A percentile compares a stretch with the other conserved stretches of the same genome.
These are phyloP conservation scores for Pseudoperonospora humuli DNA, from an alignment of 352 stramenopile species.

Conservation along the genomic window DNA sequence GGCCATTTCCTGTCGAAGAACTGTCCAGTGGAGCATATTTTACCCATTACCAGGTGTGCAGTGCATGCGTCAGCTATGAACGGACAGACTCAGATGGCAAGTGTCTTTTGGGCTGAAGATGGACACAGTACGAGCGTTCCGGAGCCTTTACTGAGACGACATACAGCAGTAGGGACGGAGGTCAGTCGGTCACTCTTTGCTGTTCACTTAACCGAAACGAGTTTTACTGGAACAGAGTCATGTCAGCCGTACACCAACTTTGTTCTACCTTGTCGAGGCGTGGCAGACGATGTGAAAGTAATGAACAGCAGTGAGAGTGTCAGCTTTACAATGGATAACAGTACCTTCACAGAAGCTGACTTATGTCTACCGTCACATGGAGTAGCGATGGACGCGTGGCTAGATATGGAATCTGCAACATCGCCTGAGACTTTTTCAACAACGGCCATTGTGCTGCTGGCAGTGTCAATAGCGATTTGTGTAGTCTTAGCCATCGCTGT, in stretches of 20 bases:
- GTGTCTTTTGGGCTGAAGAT: conserved; percentile 59
- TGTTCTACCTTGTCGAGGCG: conserved; percentile 57
- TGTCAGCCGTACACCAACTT: conserved; percentile 47
- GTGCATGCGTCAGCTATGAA: conserved; percentile 31
- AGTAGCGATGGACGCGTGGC: conserved; percentile 51
- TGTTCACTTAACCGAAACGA: conserved; percentile 39
- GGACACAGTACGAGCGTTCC: conserved; percentile 40
- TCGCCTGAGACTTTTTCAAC: conserved; percentile 42
- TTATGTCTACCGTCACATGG: conserved; percentile 31
- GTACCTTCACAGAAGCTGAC: conserved; percentile 30
- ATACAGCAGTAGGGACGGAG: conserved; percentile 21
- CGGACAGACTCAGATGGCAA: conserved; percentile 18
- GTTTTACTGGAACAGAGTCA: conserved; percentile 38
- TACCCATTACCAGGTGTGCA: conserved; percentile 34
- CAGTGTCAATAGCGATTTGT: conserved; percentile 30
- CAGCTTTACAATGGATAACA: conserved; percentile 11
- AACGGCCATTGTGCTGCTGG: conserved; percentile 39
- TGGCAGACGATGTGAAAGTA: conserved; percentile 19
- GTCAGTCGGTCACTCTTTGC: conserved; percentile 38
- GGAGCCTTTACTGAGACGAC: conserved; percentile 40
- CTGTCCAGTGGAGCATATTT: conserved; percentile 30
- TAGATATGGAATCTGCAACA: conserved; percentile 30
- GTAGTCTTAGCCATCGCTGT: conserved; percentile 27
- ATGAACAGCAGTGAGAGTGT: conserved; percentile 10
- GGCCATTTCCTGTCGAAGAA: conserved; percentile 35